Percentiles rank a stretch among this genome's conserved stretches.
These are phyloP conservation scores for Nakazawaea populi DNA, from an alignment of 805 yeast species.

Conservation along the genomic window DNA sequence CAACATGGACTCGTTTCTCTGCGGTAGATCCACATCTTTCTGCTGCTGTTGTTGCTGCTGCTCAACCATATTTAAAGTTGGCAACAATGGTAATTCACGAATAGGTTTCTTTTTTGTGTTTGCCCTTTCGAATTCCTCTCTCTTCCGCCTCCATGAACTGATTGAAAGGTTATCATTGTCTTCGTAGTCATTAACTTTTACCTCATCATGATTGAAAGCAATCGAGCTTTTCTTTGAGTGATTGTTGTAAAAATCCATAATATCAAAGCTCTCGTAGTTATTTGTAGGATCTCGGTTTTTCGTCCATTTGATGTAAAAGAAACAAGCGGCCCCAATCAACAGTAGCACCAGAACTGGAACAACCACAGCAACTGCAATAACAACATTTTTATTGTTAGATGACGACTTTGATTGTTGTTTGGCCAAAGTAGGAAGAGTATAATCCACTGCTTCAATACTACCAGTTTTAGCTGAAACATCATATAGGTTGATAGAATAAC, in stretches of 20 bases:
- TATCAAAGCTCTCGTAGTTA: slow-evolving; percentile 11
- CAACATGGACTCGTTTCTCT: slow-evolving; percentile 11
- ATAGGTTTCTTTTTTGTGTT: slow-evolving; percentile 1
- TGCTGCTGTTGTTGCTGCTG: background rate
- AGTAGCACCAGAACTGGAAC: slow-evolving; percentile 25
- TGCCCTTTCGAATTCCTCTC: slow-evolving; percentile 37
- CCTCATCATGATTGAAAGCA: slow-evolving; percentile 15
- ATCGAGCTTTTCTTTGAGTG: slow-evolving; percentile 10
- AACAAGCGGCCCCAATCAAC: slow-evolving; percentile 11
- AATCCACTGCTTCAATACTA: slow-evolving; percentile 26
- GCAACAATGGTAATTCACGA: background rate
- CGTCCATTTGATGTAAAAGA: slow-evolving; percentile 16
- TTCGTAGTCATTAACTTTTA: slow-evolving; percentile 23
- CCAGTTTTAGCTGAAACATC: slow-evolving; percentile 29
- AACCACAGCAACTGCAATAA: slow-evolving; percentile 36
- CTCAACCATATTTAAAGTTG: background rate
- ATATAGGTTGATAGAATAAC: slow-evolving; percentile 34
- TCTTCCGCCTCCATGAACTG: slow-evolving; percentile 46
- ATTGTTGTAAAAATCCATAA: slow-evolving; percentile 25
- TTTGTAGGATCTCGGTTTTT: slow-evolving; percentile 22
- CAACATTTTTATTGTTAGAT: slow-evolving; percentile 17
- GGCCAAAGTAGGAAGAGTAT: slow-evolving; percentile 11
- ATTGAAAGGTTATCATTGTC: slow-evolving; percentile 41
- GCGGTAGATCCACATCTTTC: background rate
- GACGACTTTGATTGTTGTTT: slow-evolving; percentile 8